These are phyloP conservation scores for Polygonum aviculare DNA, from an alignment of 148 eudicot genomes.

Conservation along the genomic window DNA sequence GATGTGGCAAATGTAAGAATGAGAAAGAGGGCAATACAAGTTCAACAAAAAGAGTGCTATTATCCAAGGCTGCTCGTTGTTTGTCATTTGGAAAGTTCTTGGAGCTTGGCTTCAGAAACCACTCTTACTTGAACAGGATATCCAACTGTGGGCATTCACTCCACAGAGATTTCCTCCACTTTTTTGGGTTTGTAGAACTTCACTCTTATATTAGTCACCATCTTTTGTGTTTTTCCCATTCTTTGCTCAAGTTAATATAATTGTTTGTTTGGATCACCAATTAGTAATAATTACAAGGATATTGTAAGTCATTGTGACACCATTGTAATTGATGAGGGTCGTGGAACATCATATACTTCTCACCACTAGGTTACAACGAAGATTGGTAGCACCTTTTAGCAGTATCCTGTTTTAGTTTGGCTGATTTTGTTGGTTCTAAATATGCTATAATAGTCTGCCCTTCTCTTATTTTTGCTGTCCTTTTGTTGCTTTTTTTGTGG, in stretches of 20 bases:
- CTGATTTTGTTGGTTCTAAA: background rate
- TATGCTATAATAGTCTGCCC: background rate
- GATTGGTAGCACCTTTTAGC: background rate
- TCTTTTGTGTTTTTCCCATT: background rate
- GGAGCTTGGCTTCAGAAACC: slow-evolving; percentile 82
- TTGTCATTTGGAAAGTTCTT: slow-evolving; percentile 94
- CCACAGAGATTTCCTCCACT: slow-evolving; percentile 81
- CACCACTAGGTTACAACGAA: background rate
- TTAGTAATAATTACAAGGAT: too few relatives aligned
- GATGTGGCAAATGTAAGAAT: slow-evolving; percentile 74
- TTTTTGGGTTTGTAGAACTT: slow-evolving; percentile 63
- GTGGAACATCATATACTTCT: background rate
- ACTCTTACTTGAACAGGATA: slow-evolving; percentile 47
- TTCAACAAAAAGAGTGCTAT: slow-evolving; percentile 73
- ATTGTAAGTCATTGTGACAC: too few relatives aligned
- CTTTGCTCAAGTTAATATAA: background rate
- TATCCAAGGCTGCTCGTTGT: slow-evolving; percentile 71
- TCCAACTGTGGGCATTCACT: slow-evolving; percentile 85
- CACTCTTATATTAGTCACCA: background rate
- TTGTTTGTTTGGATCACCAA: too few relatives aligned
- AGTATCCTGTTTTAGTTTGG: background rate
- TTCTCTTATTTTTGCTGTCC: background rate
- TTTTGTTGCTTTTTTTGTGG: background rate
- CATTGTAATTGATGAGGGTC: too few relatives aligned
- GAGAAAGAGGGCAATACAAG: slow-evolving; percentile 28